phyloP scores from a whole-genome alignment of 2,329 filamentous ascomycete species.

The Teratosphaeria gauchensis region DNA sequence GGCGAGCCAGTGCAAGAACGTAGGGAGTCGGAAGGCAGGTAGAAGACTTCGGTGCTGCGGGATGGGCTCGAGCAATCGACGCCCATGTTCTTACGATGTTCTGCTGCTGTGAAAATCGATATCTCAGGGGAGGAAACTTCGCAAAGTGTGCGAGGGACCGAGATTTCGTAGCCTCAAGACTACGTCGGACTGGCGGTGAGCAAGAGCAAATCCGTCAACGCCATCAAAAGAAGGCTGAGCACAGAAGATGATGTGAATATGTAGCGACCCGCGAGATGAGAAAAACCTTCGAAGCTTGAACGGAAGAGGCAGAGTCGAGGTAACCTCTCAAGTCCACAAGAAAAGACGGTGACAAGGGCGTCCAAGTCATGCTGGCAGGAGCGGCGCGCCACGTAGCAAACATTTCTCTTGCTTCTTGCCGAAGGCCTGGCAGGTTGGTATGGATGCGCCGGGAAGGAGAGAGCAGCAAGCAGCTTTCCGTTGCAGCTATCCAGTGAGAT shows the following conservation, averaged over 20 bases:
- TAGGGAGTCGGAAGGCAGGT: constrained; percentile 17
- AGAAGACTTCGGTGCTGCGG: constrained; percentile 11
- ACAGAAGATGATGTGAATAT: too few relatives aligned
- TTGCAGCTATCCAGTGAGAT: background rate
- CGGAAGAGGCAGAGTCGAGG: background rate
- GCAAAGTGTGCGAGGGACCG: background rate
- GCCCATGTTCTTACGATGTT: constrained; percentile 14
- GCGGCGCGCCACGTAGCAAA: constrained; percentile 1
- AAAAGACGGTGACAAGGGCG: constrained; percentile 2
- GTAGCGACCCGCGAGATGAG: too few relatives aligned
- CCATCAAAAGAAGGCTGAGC: too few relatives aligned
- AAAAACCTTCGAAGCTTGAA: too few relatives aligned
- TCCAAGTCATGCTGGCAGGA: background rate
- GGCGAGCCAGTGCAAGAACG: constrained; percentile 11
- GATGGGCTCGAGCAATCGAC: constrained; percentile 11
- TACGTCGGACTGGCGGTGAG: too few relatives aligned
- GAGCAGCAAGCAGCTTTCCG: background rate
- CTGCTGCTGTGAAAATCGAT: background rate
- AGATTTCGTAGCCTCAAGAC: background rate
- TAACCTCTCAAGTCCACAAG: background rate
- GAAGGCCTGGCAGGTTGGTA: background rate
- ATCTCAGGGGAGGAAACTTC: background rate
- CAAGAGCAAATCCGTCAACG: too few relatives aligned
- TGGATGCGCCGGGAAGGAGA: background rate
- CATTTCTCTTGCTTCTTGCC: background rate